phyloP scores from a whole-genome alignment of 257 asterid species.

The Jacaranda mimosifolia region DNA sequence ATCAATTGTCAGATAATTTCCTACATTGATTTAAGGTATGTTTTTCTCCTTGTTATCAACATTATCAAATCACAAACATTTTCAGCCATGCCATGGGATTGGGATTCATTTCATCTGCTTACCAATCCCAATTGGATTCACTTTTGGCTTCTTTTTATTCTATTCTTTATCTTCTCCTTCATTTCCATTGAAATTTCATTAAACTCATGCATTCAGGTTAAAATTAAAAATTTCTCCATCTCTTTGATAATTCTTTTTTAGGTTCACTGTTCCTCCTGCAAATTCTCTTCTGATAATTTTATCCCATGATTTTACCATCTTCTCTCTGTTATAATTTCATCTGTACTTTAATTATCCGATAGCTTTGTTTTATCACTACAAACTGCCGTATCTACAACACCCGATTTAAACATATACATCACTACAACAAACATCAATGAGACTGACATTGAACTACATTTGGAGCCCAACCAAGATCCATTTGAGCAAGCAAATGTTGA shows the following conservation, averaged over 20 bases:
- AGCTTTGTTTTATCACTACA: background rate
- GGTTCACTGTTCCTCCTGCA: no score
- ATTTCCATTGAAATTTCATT: background rate
- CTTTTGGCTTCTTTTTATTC: background rate
- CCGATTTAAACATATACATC: conserved; percentile 1
- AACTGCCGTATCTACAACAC: background rate
- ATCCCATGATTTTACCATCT: background rate
- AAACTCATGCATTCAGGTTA: no score
- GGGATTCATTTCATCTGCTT: background rate
- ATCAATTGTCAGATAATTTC: no score
- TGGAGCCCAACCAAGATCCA: background rate
- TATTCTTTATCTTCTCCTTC: background rate
- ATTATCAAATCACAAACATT: no score
- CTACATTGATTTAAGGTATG: background rate
- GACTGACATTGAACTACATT: background rate
- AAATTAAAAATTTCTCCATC: background rate
- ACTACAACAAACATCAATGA: background rate
- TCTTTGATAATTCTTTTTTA: background rate
- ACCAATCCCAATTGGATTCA: background rate
- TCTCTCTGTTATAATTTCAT: background rate
- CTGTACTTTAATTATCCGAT: background rate
- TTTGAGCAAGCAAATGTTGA: background rate
- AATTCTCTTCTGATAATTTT: background rate
- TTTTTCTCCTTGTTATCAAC: background rate
- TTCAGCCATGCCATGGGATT: background rate